Evolutionary conservation across 306 rosid species (phyloP), one percentile per base, ranked within the genome.

Genomic region (Cucurbita moschata): DNA sequence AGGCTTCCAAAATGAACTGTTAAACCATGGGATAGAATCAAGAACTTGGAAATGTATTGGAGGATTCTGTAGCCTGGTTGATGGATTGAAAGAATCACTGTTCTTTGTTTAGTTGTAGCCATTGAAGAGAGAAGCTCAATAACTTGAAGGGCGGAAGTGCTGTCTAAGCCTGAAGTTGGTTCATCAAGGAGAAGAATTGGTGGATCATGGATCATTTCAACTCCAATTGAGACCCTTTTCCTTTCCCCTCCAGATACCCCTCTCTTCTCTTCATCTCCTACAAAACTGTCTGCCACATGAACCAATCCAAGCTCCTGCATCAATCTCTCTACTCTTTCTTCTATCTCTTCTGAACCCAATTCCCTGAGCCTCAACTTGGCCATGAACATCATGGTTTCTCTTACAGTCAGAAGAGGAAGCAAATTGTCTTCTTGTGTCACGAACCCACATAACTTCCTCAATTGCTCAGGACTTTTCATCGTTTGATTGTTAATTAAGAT

Each of bases 181-280:
- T 92, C 97, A 85, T 92, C 96, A 6, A 93, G 83, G 57, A 93
- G 79, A 57, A 93, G 73, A 85, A 92, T 82, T 53, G 86, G 81
- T 46, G 97, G 96, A 18, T 92, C 84, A 56, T 89, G 91, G 76
- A 92, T 89, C 88, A 92, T 87, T 26, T 92, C 97, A 61, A 92
- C 88, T 8, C 94, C 96, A 60, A 92, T 92, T 16, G 97, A 92
- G 2, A 89, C 97, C 81, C 96, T 86, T 81, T 89, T 89, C 79
- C 87, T 88, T 61, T 89, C 97, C 19, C 97, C 96, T 44, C 97
- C 92, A 35, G 97, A 92, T 12, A 89, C 86, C 40, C 97, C 94
- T 78, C 98, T 83, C 26, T 80, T 82, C 77, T 93, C 97, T 84
- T 90, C 90, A 79, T 89, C 92, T 19, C 98, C 98, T 51, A 90